Evolutionary conservation across 495 filamentous ascomycete genomes (phyloP), one percentile per base, ranked within the genome.

Genomic region (Hypomontagnella submonticulosa): DNA sequence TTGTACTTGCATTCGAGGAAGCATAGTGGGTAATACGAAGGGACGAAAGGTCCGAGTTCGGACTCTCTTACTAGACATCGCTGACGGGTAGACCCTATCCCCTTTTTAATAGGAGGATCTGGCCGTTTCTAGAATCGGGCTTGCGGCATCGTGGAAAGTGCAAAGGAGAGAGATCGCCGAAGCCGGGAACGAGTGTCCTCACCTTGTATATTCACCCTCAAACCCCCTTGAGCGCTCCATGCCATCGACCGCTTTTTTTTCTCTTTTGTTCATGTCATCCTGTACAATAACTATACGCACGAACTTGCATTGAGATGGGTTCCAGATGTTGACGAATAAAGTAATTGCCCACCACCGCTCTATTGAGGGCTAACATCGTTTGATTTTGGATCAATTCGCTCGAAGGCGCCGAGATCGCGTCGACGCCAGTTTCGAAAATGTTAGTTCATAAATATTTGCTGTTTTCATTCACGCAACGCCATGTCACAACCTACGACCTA

Each of bases 21-120:
- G 30, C 50, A 64, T 57, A 69, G 60, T 69, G 55, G 66, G 60
- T 69, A 61, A 69, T 64, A 64, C 66, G 59, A 69, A 69, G 56
- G 60, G 55, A 57, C 38, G 49, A 52, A 56, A 53, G 32, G 50
- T 52, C 60, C 55, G 56, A 56, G 55, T 53, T 63, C 60, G 60
- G 60, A 57, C 55, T 64, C 53, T 55, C 44, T 48, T 58, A 52
- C 30, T 58, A 59, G 50, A 47, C 50, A 47, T 40, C 50, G 46
- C 30, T 16, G 27, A 34, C 32, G 34, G 23, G 42, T 42, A 38
- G 38, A 40, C 42, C 51, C 42, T 57, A 32, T 62, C 13, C 43
- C 43, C 47, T 38, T 43, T 16, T 42, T 46, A 48, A 56, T 38
- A 56, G 49, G 30, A 43, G 44, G 50, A 15, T 30, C n/a, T 32